These are phyloP conservation scores for Heterobasidion annosum DNA, from an alignment of 1,284 basidiomycete species.

Conservation along the genomic window DNA sequence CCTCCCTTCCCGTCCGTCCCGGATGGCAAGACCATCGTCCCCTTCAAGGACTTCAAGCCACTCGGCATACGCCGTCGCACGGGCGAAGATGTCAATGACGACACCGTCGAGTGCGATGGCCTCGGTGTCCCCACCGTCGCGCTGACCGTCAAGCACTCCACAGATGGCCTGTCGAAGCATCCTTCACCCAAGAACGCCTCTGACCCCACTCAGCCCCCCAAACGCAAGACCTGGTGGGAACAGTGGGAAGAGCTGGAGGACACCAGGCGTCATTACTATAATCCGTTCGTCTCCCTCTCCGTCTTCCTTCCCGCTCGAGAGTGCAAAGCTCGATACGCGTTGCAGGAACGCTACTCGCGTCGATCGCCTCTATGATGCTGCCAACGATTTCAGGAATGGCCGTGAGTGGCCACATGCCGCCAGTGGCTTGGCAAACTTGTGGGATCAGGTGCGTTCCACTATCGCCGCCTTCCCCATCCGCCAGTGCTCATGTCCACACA, in stretches of 20 bases:
- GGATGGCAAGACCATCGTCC: conserved; percentile 39
- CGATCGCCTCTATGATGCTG: conserved; percentile 49
- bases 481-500: neutral
- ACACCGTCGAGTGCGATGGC: conserved; percentile 42
- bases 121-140: conserved; percentile 55
- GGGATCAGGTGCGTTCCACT: conserved; percentile 44
- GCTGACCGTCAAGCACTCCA: conserved; percentile 39
- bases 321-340: neutral
- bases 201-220: neutral
- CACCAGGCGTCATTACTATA: conserved; percentile 22
- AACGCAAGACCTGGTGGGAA: conserved; percentile 46
- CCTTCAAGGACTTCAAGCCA: conserved; percentile 55
- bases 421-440: conserved; percentile 35
- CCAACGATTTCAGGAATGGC: conserved; percentile 43
- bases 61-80: conserved; percentile 39
- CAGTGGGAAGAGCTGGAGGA: conserved; percentile 53
- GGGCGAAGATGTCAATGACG: conserved; percentile 22
- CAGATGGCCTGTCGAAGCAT: conserved; percentile 30
- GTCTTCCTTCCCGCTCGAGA: neutral
- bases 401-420: conserved; percentile 38
- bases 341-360: conserved; percentile 29
- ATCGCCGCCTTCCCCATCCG: neutral
- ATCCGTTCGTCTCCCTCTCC: conserved; percentile 32
- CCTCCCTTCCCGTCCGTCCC: conserved; percentile 47
- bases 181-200: neutral